Base-by-base conservation (phyloP, 1,139 yeast genomes). In the Sugiyamaella pinicola region DNA sequence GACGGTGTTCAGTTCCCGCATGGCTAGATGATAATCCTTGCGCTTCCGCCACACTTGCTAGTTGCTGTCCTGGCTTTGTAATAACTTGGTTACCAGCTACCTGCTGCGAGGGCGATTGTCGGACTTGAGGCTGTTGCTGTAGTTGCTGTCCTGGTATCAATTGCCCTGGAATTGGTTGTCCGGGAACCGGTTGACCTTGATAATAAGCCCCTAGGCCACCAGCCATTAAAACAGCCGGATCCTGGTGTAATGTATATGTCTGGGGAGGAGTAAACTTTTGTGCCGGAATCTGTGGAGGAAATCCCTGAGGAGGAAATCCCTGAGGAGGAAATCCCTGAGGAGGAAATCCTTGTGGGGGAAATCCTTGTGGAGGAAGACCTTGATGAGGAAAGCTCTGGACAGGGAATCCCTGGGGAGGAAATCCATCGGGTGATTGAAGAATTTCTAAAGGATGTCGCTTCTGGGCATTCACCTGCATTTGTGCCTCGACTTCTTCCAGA, bases 401-500 rank as follows among this genome's bases (percentile, higher is more conserved):
- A 39, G 28, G 33, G 24, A 34, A 45, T 8, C 48, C 48, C 13
- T 45, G 48, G n/a, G n/a, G n/a, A 34, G 41, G 41, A 19, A 45
- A 45, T 13, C 48, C 48, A 3, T 45, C 41, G 19, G 52, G 56
- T 1, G 55, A 48, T 28, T 34, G 47, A 13, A 26, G 48, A 18
- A 21, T 12, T 28, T 40, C 28, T 41, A 47, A 31, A 28, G 46
- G 34, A 4, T 18, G 10, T 10, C 17, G 47, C 39, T 31, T 26
- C 18, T 31, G 40, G 17, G 39, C 7, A 6, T 54, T 51, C 34
- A 69, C 71, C 57, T 82, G 74, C 69, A 86, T 77, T 64, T 82
- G 88, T 12, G 91, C 87, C 67, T 86, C 93, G 60, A 85, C 83
- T 63, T 87, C 93, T 66, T 84, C 89, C 61, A 86, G 74, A 13